Evolutionary conservation across 306 rosid genomes (phyloP), one percentile per base, ranked within the genome.

Genomic region (Dryas alaskensis): DNA sequence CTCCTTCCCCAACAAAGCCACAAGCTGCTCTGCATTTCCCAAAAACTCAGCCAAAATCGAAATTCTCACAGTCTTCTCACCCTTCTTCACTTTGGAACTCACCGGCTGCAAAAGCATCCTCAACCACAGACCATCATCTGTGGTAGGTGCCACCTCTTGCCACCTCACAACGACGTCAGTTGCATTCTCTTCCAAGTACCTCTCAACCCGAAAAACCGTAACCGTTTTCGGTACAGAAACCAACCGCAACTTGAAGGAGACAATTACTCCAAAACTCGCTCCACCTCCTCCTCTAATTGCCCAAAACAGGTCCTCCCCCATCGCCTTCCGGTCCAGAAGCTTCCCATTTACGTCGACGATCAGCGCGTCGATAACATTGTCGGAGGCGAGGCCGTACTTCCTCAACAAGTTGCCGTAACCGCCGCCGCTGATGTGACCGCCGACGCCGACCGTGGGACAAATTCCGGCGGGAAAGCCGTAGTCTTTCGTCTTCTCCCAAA

Each of bases 271-370:
- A 65, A 89, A 93, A 63, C 93, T 89, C 1, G 86, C 88, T 42
- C 92, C 97, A 0, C 97, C 98, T 0, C 97, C 97, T 5, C 98
- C 96, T 67, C 76, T 80, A 51, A 90, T 85, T 0, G 98, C 98
- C 98, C 96, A 90, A 59, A 93, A 93, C 45, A 93, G 81, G 10
- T 90, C 96, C 14, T 89, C 93, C 22, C 96, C 96, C 98, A 93
- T 93, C 6, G 83, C 10, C 0, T 79, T 53, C 37, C 78, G 83
- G 16, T 90, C 82, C 2, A 87, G 85, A 49, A 93, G 57, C 74
- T 81, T 84, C 39, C 97, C 97, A 1, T 83, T 84, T 0, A 72
- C 90, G 49, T 89, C 90, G 17, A 90, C 88, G 8, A 93, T 82
- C 81, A 62, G 68, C 3, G 98, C 96, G 63, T 90, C 97, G 25